phyloP scores from a whole-genome alignment of 1,284 basidiomycete species.

The Cutaneotrichosporon cyanovorans region DNA sequence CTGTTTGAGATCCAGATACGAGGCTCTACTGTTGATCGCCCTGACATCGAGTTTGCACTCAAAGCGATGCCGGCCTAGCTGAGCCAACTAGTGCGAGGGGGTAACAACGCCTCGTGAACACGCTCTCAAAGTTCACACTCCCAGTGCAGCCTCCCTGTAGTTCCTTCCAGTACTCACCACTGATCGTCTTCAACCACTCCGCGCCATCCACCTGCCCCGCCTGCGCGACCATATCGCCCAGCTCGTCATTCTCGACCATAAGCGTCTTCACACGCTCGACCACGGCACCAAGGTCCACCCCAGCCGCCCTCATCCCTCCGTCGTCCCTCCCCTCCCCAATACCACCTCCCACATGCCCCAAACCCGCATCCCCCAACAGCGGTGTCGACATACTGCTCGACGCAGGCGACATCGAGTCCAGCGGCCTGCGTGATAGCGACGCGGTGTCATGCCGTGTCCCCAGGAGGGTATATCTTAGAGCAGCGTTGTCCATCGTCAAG shows the following conservation, averaged over 20 bases:
- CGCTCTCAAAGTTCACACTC: neutral
- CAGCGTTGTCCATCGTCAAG: constrained; percentile 36
- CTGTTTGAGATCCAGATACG: too few species aligned
- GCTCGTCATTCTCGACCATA: constrained; percentile 39
- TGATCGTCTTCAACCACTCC: constrained; percentile 32
- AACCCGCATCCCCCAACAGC: constrained; percentile 8
- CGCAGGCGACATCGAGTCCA: constrained; percentile 3
- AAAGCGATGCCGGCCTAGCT: too few species aligned
- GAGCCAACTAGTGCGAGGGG: too few species aligned
- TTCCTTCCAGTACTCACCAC: too few species aligned
- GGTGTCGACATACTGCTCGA: constrained; percentile 14
- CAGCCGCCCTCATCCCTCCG: neutral
- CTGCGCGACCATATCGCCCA: constrained; percentile 39
- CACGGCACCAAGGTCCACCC: constrained; percentile 29
- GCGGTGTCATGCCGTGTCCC: constrained; percentile 8
- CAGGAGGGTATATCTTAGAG: constrained; percentile 39
- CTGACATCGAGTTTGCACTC: too few species aligned
- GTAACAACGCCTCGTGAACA: too few species aligned
- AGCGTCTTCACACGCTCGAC: constrained; percentile 33
- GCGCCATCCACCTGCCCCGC: constrained; percentile 23
- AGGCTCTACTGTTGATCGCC: too few species aligned
- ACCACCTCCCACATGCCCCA: neutral
- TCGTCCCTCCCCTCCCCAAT: too few species aligned
- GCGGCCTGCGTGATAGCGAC: constrained; percentile 1
- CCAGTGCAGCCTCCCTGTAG: constrained; percentile 25